Conservation (phyloP, 768 basidiomycete genomes). For the Boletales sp. region DNA sequence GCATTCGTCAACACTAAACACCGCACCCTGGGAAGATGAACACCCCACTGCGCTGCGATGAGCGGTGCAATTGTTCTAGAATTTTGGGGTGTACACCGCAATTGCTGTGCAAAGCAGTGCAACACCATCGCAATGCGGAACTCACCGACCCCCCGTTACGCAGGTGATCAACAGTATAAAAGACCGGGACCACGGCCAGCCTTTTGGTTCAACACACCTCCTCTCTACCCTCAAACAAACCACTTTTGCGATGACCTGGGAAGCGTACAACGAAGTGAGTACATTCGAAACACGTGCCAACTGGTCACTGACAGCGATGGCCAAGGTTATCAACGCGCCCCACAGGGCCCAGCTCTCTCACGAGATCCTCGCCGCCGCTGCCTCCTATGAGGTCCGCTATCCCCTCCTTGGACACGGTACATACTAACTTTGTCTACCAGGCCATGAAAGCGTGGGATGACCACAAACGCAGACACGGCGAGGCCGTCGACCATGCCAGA, state of each 20-base stretch:
- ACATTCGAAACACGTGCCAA: background rate
- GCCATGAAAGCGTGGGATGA: conserved; percentile 63
- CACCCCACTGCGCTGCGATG: too few species aligned
- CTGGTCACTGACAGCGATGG: background rate
- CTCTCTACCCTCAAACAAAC: background rate
- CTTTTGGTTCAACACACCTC: too few species aligned
- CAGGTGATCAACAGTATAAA: too few species aligned
- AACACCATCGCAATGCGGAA: too few species aligned
- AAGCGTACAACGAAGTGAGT: conserved; percentile 21
- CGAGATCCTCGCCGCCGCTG: conserved; percentile 65
- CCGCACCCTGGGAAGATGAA: too few species aligned
- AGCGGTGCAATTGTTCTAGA: too few species aligned
- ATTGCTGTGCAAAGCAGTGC: too few species aligned
- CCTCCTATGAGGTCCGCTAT: conserved; percentile 52
- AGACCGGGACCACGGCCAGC: too few species aligned
- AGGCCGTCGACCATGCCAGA: conserved; percentile 45
- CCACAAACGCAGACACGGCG: conserved; percentile 48
- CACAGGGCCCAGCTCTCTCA: conserved; percentile 62
- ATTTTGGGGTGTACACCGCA: too few species aligned
- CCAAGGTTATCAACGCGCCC: conserved; percentile 43
- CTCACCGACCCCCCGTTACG: too few species aligned
- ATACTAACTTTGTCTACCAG: conserved; percentile 27
- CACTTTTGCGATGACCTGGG: conserved; percentile 10
- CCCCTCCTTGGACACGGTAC: background rate
- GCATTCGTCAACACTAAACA: too few species aligned